Conservation (phyloP, 495 filamentous ascomycete genomes). For the Rhypophila decipiens region DNA sequence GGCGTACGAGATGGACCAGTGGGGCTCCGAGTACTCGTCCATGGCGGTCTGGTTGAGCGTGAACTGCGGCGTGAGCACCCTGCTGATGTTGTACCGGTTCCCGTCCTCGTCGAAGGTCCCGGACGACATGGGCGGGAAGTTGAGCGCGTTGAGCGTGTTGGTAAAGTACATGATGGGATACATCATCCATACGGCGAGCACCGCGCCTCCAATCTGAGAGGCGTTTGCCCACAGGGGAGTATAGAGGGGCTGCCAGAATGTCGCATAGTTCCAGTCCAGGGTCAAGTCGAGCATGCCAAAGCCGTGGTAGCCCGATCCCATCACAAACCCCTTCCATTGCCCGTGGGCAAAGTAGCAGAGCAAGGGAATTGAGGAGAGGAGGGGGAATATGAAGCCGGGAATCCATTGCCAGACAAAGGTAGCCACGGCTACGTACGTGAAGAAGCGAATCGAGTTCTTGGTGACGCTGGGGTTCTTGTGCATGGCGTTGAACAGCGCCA, state of each 20-base stretch:
- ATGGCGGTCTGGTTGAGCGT: conserved; percentile 37
- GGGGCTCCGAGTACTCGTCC: conserved; percentile 40
- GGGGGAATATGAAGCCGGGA: conserved; percentile 17
- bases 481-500: conserved; percentile 15
- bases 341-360: conserved; percentile 18
- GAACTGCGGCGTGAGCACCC: conserved; percentile 35
- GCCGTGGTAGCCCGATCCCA: conserved; percentile 11
- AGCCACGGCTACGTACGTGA: conserved; percentile 10
- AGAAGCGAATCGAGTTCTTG: conserved; percentile 15
- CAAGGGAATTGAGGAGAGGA: conserved; percentile 14
- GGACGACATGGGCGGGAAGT: conserved; percentile 38
- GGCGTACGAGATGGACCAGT: conserved; percentile 43
- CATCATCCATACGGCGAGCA: conserved; percentile 9
- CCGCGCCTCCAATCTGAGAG: conserved; percentile 4
- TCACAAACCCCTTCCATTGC: conserved; percentile 11
- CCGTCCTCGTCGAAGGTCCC: conserved; percentile 45
- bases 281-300: conserved; percentile 16
- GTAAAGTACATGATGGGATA: conserved; percentile 16
- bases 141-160: conserved; percentile 24
- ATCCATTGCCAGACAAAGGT: conserved; percentile 21
- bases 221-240: conserved; percentile 18
- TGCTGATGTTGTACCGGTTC: conserved; percentile 33
- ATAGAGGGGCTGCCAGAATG: conserved; percentile 13
- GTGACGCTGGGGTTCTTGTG: conserved; percentile 16
- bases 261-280: conserved; percentile 19